Percentiles rank a stretch among this genome's conserved stretches.
Conservation (phyloP, 148 eudicot genomes). For the Talinum fruticosum region DNA sequence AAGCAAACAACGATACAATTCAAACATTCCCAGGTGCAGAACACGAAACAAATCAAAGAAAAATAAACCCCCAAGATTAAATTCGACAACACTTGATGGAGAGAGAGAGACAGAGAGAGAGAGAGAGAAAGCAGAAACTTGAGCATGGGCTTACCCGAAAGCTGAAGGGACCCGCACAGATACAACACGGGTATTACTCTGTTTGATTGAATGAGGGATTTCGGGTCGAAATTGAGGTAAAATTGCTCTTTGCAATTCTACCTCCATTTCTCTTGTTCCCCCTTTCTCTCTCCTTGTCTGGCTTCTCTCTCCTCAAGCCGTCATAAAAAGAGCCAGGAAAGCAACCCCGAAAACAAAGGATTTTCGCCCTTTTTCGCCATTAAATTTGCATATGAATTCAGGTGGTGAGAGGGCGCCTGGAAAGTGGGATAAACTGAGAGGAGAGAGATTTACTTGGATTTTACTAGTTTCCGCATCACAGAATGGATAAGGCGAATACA, state of each 20-base stretch:
- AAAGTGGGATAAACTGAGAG: background rate
- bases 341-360: background rate
- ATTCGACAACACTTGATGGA: background rate
- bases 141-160: constrained; percentile 22
- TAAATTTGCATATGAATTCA: background rate
- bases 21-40: background rate
- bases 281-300: background rate
- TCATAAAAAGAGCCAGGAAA: constrained; percentile 7
- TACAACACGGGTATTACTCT: constrained; percentile 11
- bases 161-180: constrained; percentile 20
- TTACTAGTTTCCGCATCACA: background rate
- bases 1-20: background rate
- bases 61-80: background rate
- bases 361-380: background rate
- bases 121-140: background rate
- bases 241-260: constrained; percentile 22
- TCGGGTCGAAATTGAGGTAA: constrained; percentile 25
- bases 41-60: background rate
- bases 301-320: background rate
- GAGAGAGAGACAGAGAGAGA: background rate
- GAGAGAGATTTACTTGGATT: background rate
- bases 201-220: constrained; percentile 12
- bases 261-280: constrained; percentile 21
- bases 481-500: background rate
- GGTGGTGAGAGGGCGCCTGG: background rate